Conservation (phyloP, 345 rosid species). For the Cardiospermum halicacabum region DNA sequence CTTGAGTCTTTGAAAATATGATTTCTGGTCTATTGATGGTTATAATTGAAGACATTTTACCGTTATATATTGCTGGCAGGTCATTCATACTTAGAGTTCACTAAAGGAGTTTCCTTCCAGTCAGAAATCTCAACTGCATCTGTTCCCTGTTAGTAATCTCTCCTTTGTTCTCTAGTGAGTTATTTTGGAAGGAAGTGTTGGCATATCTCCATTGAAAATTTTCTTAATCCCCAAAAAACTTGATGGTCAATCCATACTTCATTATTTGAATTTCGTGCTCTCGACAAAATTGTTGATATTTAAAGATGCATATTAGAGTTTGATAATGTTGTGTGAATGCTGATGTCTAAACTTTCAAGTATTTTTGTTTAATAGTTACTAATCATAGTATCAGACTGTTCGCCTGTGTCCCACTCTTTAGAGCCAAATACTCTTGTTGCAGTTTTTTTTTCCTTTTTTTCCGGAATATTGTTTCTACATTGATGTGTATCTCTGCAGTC, state of each 20-base stretch:
- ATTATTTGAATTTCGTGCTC: too few relatives aligned
- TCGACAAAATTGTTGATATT: too few relatives aligned
- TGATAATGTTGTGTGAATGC: too few relatives aligned
- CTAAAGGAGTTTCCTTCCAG: constrained; percentile 67
- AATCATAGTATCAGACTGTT: too few relatives aligned
- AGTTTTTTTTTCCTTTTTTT: too few relatives aligned
- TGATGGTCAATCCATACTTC: not conserved
- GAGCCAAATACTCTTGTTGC: too few relatives aligned
- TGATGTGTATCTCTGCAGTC: too few relatives aligned
- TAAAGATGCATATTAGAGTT: too few relatives aligned
- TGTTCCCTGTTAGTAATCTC: constrained; percentile 48
- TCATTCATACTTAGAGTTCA: constrained; percentile 65
- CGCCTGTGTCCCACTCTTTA: too few relatives aligned
- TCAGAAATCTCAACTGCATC: constrained; percentile 52
- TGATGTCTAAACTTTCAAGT: too few relatives aligned
- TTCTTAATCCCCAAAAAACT: not conserved
- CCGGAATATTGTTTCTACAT: too few relatives aligned
- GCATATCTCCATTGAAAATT: not conserved
- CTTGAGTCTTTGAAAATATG: not conserved
- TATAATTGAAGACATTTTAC: constrained; percentile 8
- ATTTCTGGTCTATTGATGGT: not conserved
- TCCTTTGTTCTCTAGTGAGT: not conserved
- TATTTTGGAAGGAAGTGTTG: constrained; percentile 1
- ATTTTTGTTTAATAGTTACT: too few relatives aligned
- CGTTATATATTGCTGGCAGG: constrained; percentile 41